These are phyloP conservation scores for Malus fusca DNA, from an alignment of 306 rosid species.

Conservation along the genomic window DNA sequence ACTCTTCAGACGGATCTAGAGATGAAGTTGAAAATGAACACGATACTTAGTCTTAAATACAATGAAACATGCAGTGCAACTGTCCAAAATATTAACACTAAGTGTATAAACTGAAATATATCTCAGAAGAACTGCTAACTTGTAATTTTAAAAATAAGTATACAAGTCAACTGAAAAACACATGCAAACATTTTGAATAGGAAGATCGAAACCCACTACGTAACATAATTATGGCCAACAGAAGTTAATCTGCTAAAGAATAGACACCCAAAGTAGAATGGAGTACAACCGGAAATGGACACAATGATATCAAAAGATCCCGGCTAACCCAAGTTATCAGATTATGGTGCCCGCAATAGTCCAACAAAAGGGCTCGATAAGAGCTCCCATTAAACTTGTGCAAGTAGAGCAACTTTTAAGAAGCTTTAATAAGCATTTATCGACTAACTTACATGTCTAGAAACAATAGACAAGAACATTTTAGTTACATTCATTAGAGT, in stretches of 20 bases:
- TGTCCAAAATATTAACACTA: not conserved
- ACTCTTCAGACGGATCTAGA: slow-evolving; percentile 76
- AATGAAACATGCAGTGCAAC: not conserved
- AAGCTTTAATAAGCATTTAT: not conserved
- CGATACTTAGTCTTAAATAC: not conserved
- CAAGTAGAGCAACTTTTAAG: not conserved
- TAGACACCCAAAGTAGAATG: not conserved
- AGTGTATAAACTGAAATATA: not conserved
- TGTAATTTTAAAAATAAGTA: not conserved
- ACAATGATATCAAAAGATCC: not conserved
- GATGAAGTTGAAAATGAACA: slow-evolving; percentile 1
- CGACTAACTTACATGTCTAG: not conserved
- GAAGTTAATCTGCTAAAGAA: not conserved
- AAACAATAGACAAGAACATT: not conserved
- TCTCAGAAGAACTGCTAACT: not conserved
- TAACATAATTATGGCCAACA: not conserved
- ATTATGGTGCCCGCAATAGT: not conserved
- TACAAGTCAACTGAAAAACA: not conserved
- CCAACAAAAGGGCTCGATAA: not conserved
- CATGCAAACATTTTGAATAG: not conserved
- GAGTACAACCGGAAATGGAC: not conserved
- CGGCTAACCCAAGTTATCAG: not conserved
- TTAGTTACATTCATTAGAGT: not conserved
- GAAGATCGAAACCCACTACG: not conserved
- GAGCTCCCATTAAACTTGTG: not conserved